Base-by-base conservation (phyloP, 108 stramenopile species). In the Skeletonema menzelii region DNA sequence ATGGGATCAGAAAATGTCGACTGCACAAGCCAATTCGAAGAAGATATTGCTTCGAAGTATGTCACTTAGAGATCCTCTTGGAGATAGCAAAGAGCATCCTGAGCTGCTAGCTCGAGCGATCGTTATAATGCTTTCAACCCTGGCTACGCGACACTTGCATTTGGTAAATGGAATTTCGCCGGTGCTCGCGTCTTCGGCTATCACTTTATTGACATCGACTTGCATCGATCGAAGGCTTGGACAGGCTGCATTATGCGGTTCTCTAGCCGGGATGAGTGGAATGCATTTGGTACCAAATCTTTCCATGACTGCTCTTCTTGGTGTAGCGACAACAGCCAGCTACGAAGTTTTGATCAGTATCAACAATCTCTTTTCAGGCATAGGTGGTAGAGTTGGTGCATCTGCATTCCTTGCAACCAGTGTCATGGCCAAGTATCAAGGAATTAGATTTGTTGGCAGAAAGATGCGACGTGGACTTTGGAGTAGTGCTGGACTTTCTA, bases 231-330 rank as follows among this genome's bases (percentile, higher is more conserved):
- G 69, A 6, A 65, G 82, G 38, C 53, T 83, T 15, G 82, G 82
- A 11, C 82, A 83, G 38, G 84, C 80, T 17, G 84, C 80, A 59
- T 70, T 84, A 56, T 82, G 80, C 53, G 84, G 84, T 20, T 65
- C 76, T 2, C 81, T 84, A 56, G 84, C 84, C 17, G 84, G 84
- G 10, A 84, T 84, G 84, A 59, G 49, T 28, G 72, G 67, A 4
- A 31, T n/a, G 22, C 31, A 49, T 19, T 27, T 81, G 10, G 24
- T 82, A 20, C 63, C 80, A 5, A 56, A 79, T 12, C 59, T 26
- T n/a, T 27, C 30, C 26, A 31, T 40, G 49, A 47, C 76, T 14
- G 27, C 77, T 12, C n/a, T 30, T 22, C 28, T 80, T 6, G 84
- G 80, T 6, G 53, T 20, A 0, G 8, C 64, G 4, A 78, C 80